These are phyloP conservation scores for Scenedesmus sp. DNA, from an alignment of 163 green algal genomes.

Conservation along the genomic window DNA sequence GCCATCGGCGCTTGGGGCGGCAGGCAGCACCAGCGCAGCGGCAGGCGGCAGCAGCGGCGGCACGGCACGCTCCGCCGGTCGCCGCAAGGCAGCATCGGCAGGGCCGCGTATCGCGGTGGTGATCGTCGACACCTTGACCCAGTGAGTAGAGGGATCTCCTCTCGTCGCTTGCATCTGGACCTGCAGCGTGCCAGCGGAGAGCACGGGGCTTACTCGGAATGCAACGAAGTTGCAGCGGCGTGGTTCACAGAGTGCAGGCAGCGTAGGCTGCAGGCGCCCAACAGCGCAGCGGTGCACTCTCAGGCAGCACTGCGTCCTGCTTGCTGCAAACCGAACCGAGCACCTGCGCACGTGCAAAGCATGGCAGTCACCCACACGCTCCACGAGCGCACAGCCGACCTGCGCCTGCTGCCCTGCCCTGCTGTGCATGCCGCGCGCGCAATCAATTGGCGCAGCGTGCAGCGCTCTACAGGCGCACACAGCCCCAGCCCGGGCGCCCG, in stretches of 20 bases:
- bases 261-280: too few relatives aligned
- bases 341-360: too few relatives aligned
- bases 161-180: background rate
- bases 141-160: too few relatives aligned
- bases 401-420: background rate
- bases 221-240: too few relatives aligned
- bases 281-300: too few relatives aligned
- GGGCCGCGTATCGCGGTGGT: slow-evolving; percentile 12
- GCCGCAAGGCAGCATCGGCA: background rate
- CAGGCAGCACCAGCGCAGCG: background rate
- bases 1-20: background rate
- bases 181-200: too few relatives aligned
- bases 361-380: too few relatives aligned
- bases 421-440: too few relatives aligned
- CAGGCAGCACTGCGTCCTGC: too few relatives aligned
- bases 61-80: background rate
- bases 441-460: background rate
- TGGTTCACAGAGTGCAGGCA: too few relatives aligned
- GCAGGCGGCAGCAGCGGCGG: slow-evolving; percentile 29
- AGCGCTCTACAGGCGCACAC: background rate
- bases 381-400: background rate
- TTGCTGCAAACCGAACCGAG: too few relatives aligned
- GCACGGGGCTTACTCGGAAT: too few relatives aligned
- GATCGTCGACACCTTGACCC: slow-evolving; percentile 14
- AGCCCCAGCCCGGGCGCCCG: background rate